Base-by-base conservation (phyloP, 2,329 filamentous ascomycete genomes). In the Scedosporium dehoogii region DNA sequence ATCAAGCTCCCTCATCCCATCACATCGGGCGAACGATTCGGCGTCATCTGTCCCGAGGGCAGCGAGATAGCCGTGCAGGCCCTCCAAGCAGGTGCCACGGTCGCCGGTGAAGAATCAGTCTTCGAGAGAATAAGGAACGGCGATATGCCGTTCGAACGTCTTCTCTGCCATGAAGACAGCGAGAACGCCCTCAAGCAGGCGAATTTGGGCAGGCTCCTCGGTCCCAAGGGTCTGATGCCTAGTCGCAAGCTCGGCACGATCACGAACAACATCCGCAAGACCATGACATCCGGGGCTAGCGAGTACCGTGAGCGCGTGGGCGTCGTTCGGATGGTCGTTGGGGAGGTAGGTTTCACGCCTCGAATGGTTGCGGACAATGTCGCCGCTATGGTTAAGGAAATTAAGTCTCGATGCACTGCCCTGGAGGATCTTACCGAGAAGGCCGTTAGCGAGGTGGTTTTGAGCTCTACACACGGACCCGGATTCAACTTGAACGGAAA, bases 141-240 rank as follows among this genome's bases (percentile, higher is more conserved):
- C 51, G 84, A 86, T 46, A 88, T 97, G 66, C 84, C 91, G 27
- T 99, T 97, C 73, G 94, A 97, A 73, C 83, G 90, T 62, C 89
- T 92, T 65, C 85, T 99, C 68, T 96, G 91, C 76, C 92, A 97
- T 74, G 81, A 82, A 59, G 85, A 90, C 68, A 92, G 87, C 68
- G 80, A 94, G 68, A 81, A 83, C 60, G 91, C 89, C 63, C 78
- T 99, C 70, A 89, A 88, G 72, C 92, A 94, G 78, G 88, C 92
- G 42, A 85, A 84, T 0, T 74, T 99, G 66, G 93, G 89, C 66
- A 84, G 88, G 67, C 82, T 96, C 53, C 80, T 99, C 21, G 94
- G 94, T 70, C 94, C 96, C 56, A 87, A 85, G 74, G 92, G 92
- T 2, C 75, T 99, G 70, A 97, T 99, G 94, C 94, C 94, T 5